Conservation (phyloP, 2,329 filamentous ascomycete genomes). For the Calonectria honghensis region DNA sequence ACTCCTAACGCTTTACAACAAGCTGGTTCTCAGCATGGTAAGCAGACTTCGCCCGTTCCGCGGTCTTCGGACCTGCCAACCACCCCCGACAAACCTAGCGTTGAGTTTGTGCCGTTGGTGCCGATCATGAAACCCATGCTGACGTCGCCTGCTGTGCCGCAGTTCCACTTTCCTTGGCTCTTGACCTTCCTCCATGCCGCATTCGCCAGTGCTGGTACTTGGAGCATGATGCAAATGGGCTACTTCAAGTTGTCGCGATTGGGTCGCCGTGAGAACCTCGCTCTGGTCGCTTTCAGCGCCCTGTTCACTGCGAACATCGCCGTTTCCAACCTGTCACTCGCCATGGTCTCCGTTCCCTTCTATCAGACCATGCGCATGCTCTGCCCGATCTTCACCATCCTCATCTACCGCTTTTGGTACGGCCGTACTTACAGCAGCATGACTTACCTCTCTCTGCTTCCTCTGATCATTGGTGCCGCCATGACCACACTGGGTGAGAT, state of each 20-base stretch:
- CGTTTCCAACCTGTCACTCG: conserved; percentile 77
- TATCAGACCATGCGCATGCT: conserved; percentile 79
- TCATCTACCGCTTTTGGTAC: conserved; percentile 76
- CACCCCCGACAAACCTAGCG: neutral
- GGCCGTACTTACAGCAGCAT: conserved; percentile 71
- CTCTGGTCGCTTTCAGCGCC: conserved; percentile 75
- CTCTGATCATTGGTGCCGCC: conserved; percentile 76
- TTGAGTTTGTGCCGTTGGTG: conserved; percentile 21
- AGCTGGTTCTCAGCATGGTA: conserved; percentile 72
- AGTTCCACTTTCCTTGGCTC: conserved; percentile 78
- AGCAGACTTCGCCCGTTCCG: conserved; percentile 47
- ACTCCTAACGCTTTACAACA: conserved; percentile 75
- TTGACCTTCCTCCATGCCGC: conserved; percentile 75
- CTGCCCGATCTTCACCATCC: conserved; percentile 76
- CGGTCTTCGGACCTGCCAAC: neutral
- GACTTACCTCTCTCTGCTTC: conserved; percentile 76
- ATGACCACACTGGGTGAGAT: conserved; percentile 78
- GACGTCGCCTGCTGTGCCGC: conserved; percentile 43
- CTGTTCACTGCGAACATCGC: conserved; percentile 79
- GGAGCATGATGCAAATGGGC: conserved; percentile 69
- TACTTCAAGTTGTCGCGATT: conserved; percentile 72
- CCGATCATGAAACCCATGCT: conserved; percentile 43
- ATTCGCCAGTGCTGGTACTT: conserved; percentile 75
- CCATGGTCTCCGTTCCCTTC: conserved; percentile 78
- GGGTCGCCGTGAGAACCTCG: conserved; percentile 70